phyloP scores from a whole-genome alignment of 2,329 filamentous ascomycete genomes.

The Fusarium goolgardi region DNA sequence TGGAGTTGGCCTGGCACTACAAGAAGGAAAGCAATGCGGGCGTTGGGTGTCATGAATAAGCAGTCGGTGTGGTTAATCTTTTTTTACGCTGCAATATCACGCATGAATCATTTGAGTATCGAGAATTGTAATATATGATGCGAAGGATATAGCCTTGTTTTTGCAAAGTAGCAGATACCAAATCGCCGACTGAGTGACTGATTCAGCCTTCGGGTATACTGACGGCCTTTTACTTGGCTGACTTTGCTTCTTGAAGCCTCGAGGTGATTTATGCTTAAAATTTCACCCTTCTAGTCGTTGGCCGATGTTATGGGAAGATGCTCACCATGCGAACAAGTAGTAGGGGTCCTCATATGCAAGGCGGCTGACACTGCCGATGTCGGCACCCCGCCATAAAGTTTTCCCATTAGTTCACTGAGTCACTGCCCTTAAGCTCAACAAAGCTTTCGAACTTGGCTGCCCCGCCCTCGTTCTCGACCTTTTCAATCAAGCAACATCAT shows the following conservation, averaged over 20 bases:
- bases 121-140: conserved; percentile 17
- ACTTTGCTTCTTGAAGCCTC: no score
- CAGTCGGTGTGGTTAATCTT: conserved; percentile 18
- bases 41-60: conserved; percentile 38
- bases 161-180: background rate
- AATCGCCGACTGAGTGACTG: background rate
- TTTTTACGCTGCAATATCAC: conserved; percentile 5
- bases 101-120: conserved; percentile 2
- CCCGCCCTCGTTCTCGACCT: background rate
- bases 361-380: background rate
- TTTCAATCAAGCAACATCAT: background rate
- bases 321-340: no score
- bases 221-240: background rate
- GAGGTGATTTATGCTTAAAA: no score
- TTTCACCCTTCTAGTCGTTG: no score
- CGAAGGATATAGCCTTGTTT: conserved; percentile 5
- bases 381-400: background rate
- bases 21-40: conserved; percentile 26
- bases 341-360: background rate
- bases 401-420: background rate
- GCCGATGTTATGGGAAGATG: no score
- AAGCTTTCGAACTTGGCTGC: no score
- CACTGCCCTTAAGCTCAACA: no score
- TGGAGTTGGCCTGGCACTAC: conserved; percentile 11
- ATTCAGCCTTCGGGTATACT: background rate